A percentile compares a stretch with the other conserved stretches of the same genome.
Conservation (phyloP, 2,329 filamentous ascomycete species). For the Arthrobotrys megalospora region DNA sequence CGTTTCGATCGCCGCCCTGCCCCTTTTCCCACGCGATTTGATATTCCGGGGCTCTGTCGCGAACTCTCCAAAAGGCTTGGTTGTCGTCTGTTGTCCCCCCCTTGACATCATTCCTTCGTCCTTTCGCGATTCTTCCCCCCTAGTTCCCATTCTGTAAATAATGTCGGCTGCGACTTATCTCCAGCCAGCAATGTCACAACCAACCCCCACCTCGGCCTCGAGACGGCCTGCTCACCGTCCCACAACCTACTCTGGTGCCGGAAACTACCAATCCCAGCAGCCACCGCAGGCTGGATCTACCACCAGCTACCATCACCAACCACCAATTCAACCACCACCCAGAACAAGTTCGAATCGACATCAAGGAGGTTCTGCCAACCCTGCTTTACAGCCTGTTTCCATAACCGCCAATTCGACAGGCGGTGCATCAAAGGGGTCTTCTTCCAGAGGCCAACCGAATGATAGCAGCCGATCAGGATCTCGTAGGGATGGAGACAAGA, state of each 20-base stretch:
- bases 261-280: conserved; percentile 46
- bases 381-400: conserved; percentile 46
- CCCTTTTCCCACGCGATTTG: conserved; percentile 58
- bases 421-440: conserved; percentile 34
- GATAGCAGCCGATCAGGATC: conserved; percentile 40
- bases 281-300: conserved; percentile 54
- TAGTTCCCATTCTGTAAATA: conserved; percentile 25
- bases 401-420: conserved; percentile 46
- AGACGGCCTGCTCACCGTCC: conserved; percentile 57
- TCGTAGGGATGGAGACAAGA: conserved; percentile 54
- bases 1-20: conserved; percentile 46
- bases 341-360: conserved; percentile 58
- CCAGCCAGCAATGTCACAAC: conserved; percentile 59
- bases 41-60: conserved; percentile 27
- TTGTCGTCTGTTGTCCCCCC: conserved; percentile 13
- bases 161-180: conserved; percentile 60
- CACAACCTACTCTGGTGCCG: conserved; percentile 56
- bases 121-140: conserved; percentile 12
- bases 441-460: conserved; percentile 40
- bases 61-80: conserved; percentile 17
- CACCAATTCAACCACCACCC: conserved; percentile 57
- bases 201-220: conserved; percentile 51
- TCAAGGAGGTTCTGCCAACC: conserved; percentile 21
- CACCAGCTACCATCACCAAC: conserved; percentile 60
- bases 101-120: conserved; percentile 21